Conservation (phyloP, 176 grass and related monocot genomes). For the Oryza punctata region DNA sequence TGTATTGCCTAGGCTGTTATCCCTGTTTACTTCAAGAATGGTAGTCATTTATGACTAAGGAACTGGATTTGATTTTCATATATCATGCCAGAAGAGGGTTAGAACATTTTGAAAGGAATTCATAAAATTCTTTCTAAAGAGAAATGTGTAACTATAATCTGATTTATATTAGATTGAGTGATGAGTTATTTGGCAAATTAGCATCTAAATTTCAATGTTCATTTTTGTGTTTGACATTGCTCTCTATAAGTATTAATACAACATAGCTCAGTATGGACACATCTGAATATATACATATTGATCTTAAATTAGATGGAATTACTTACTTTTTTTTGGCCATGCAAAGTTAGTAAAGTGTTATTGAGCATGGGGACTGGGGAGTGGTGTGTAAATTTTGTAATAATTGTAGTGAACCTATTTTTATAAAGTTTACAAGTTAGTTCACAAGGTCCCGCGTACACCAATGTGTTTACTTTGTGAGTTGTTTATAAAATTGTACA, state of each 20-base stretch:
- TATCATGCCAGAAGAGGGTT: conserved; percentile 16
- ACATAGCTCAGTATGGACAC: not conserved
- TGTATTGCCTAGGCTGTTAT: conserved; percentile 26
- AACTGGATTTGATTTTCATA: conserved; percentile 10
- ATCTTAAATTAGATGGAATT: conserved; percentile 6
- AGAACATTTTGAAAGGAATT: not conserved
- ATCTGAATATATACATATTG: not conserved
- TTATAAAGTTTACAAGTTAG: not conserved
- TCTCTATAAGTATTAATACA: not conserved
- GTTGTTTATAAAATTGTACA: conserved; percentile 21
- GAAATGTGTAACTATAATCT: conserved; percentile 8
- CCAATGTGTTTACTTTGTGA: conserved; percentile 14
- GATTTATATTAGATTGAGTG: not conserved
- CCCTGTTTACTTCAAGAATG: not conserved
- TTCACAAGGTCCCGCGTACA: not conserved
- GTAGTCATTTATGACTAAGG: conserved; percentile 18
- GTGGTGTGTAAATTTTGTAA: conserved; percentile 11
- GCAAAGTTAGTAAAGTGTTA: not conserved
- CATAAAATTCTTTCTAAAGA: not conserved
- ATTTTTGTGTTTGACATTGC: conserved; percentile 14
- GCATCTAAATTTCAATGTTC: not conserved
- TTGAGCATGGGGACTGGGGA: conserved; percentile 12
- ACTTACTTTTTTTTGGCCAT: not conserved
- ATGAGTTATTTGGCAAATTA: conserved; percentile 22
- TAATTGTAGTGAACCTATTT: conserved; percentile 9